phyloP scores from a whole-genome alignment of 768 basidiomycete genomes.

The Rhodotorula graminis region DNA sequence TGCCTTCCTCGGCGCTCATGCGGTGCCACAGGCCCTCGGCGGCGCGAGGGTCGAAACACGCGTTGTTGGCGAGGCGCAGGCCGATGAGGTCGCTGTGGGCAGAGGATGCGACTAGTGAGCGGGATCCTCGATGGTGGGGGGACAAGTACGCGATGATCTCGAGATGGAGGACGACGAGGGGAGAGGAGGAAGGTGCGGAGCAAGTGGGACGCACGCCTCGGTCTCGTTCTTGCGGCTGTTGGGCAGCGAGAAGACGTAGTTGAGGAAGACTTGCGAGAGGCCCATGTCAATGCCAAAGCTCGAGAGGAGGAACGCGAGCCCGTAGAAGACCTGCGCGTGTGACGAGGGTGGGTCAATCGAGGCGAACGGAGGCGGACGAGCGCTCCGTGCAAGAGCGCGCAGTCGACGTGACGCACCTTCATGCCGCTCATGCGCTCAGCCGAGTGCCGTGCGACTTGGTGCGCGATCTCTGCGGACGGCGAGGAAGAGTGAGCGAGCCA shows the following conservation, averaged over 20 bases:
- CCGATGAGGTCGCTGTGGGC: constrained; percentile 76
- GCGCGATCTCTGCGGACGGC: constrained; percentile 34
- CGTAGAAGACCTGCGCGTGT: constrained; percentile 25
- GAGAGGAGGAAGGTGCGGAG: background rate
- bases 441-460: constrained; percentile 50
- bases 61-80: constrained; percentile 68
- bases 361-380: constrained; percentile 43
- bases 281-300: constrained; percentile 32
- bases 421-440: constrained; percentile 49
- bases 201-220: constrained; percentile 56
- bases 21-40: constrained; percentile 73
- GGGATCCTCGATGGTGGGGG: no score
- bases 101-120: background rate
- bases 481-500: constrained; percentile 42
- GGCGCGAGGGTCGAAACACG: constrained; percentile 78
- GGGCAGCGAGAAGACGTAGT: constrained; percentile 53
- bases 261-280: constrained; percentile 19
- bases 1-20: constrained; percentile 58
- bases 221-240: constrained; percentile 75
- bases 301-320: constrained; percentile 7
- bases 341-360: constrained; percentile 52
- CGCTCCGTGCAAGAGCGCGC: no score
- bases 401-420: constrained; percentile 43
- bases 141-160: no score
- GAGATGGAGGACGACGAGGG: background rate